A percentile compares a stretch with the other conserved stretches of the same genome.
phyloP scores from a whole-genome alignment of 805 yeast genomes.

The Starmerella gropengiesseri region DNA sequence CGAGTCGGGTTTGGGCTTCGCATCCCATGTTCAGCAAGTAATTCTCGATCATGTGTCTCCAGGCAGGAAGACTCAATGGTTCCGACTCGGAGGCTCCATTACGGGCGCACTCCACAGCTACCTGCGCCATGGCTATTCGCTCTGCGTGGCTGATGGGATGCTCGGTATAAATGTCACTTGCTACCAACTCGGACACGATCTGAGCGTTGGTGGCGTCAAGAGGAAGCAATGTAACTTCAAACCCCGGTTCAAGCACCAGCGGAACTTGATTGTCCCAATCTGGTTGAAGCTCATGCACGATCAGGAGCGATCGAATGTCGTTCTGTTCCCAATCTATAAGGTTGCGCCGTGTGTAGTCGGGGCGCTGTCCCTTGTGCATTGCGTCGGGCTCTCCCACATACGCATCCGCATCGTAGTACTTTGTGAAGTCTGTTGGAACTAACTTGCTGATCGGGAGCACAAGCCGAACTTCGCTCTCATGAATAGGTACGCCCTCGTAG shows the following conservation, averaged over 20 bases:
- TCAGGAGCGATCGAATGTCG: constrained; percentile 1
- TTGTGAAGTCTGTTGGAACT: background rate
- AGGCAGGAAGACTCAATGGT: background rate
- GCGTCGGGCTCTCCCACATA: background rate
- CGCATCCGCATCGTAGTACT: background rate
- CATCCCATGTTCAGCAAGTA: constrained; percentile 3
- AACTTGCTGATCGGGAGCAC: constrained; percentile 1
- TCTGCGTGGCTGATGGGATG: background rate
- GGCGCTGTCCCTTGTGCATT: background rate
- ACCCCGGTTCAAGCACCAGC: background rate
- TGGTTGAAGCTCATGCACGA: constrained; percentile 1
- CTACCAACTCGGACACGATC: background rate
- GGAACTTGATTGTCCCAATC: constrained; percentile 2
- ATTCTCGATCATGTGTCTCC: constrained; percentile 5
- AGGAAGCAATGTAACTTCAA: background rate
- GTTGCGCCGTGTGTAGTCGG: background rate
- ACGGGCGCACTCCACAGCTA: constrained; percentile 1
- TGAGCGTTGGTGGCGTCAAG: background rate
- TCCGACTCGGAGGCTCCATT: background rate
- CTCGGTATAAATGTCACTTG: constrained; percentile 1
- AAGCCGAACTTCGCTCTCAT: background rate
- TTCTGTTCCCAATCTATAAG: constrained; percentile 3
- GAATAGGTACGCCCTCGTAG: background rate
- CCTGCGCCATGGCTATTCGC: constrained; percentile 3
- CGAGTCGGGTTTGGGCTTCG: constrained; percentile 5